A percentile compares a stretch with the other conserved stretches of the same genome.
These are phyloP conservation scores for Parathielavia hyrcaniae DNA, from an alignment of 495 filamentous ascomycete genomes.

Conservation along the genomic window DNA sequence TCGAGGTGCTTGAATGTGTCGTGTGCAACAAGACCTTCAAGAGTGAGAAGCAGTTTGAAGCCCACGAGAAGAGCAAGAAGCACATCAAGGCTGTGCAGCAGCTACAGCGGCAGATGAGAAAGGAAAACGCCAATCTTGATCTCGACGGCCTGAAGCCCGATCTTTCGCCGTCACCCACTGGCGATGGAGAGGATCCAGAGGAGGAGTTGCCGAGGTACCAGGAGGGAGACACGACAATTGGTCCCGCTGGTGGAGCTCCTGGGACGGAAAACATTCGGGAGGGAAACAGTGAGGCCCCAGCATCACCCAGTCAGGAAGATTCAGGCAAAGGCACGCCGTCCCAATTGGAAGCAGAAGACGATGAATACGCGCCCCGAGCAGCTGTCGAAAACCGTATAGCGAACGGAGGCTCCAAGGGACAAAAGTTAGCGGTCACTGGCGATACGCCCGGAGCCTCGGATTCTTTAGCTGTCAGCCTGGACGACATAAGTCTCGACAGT, in stretches of 20 bases:
- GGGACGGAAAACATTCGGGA: not conserved
- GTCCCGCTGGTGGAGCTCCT: not conserved
- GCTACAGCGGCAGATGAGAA: constrained; percentile 73
- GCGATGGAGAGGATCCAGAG: not conserved
- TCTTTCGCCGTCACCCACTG: constrained; percentile 41
- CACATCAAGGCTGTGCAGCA: constrained; percentile 79
- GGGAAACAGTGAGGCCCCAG: constrained; percentile 1
- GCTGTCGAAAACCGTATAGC: constrained; percentile 37
- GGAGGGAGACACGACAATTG: constrained; percentile 3
- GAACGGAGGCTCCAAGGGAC: not conserved
- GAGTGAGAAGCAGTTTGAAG: constrained; percentile 82
- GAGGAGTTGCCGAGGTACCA: not conserved
- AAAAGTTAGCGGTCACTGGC: not conserved
- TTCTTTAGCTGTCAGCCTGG: constrained; percentile 16
- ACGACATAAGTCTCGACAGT: constrained; percentile 17
- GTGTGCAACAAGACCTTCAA: constrained; percentile 90
- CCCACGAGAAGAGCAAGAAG: constrained; percentile 96
- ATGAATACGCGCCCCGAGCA: constrained; percentile 42
- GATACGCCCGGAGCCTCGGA: constrained; percentile 7
- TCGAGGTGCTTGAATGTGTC: constrained; percentile 76
- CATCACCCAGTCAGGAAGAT: not conserved
- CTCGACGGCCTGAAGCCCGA: constrained; percentile 39
- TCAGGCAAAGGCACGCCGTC: constrained; percentile 1
- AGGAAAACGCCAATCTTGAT: constrained; percentile 59
- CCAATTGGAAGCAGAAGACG: constrained; percentile 29